A percentile compares a stretch with the other conserved stretches of the same genome.
These are phyloP conservation scores for Cyberlindnera bimundalis DNA, from an alignment of 805 yeast genomes.

Conservation along the genomic window DNA sequence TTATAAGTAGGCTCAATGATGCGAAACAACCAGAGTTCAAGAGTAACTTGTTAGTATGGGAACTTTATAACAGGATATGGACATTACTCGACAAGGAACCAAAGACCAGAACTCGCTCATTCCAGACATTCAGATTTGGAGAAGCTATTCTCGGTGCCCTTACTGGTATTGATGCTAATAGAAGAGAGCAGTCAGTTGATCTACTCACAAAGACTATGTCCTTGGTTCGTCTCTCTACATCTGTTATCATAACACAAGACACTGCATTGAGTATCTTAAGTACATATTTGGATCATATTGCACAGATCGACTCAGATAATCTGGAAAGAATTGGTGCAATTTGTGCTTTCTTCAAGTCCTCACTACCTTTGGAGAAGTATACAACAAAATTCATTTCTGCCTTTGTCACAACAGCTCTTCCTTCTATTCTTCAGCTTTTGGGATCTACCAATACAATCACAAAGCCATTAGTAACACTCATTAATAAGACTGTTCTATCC, in stretches of 20 bases:
- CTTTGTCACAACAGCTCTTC: slow-evolving; percentile 22
- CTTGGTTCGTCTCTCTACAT: slow-evolving; percentile 17
- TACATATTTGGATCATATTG: slow-evolving; percentile 16
- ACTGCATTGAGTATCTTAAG: slow-evolving; percentile 14
- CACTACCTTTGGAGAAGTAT: slow-evolving; percentile 16
- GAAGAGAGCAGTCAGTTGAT: not conserved
- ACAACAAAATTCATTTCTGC: slow-evolving; percentile 16
- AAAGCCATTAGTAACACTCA: slow-evolving; percentile 15
- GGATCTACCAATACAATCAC: not conserved
- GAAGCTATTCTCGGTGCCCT: slow-evolving; percentile 33
- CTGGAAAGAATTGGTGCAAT: slow-evolving; percentile 7
- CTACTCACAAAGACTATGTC: slow-evolving; percentile 13
- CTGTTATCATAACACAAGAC: slow-evolving; percentile 15
- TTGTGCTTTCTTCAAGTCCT: slow-evolving; percentile 14
- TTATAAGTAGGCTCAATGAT: slow-evolving; percentile 60
- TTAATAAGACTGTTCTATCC: slow-evolving; percentile 29
- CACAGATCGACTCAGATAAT: not conserved
- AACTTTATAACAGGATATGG: slow-evolving; percentile 43
- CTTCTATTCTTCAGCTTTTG: slow-evolving; percentile 13
- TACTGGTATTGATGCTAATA: slow-evolving; percentile 7
- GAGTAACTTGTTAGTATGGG: slow-evolving; percentile 45
- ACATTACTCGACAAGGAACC: slow-evolving; percentile 25
- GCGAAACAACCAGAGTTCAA: slow-evolving; percentile 41
- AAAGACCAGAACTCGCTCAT: slow-evolving; percentile 36
- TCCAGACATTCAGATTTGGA: slow-evolving; percentile 41